Conservation (phyloP, 2,329 filamentous ascomycete species). For the Botrytis tulipae region DNA sequence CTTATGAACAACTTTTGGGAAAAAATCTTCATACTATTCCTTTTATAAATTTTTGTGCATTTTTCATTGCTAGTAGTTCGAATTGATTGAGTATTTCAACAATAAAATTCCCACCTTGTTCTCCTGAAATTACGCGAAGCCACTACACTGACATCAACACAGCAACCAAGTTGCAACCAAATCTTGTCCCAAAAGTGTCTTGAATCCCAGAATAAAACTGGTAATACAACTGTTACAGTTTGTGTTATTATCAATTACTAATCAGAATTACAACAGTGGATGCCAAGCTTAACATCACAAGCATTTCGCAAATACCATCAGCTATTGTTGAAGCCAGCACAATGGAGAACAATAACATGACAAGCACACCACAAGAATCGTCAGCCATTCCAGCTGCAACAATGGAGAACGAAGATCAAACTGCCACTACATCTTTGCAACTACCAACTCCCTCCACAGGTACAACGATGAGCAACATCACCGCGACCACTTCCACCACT, state of each 20-base stretch:
- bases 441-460: neutral
- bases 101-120: neutral
- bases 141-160: neutral
- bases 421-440: neutral
- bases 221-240: neutral
- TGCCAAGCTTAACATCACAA: neutral
- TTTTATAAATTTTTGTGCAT: neutral
- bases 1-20: neutral
- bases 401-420: neutral
- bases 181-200: neutral
- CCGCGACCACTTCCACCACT: neutral
- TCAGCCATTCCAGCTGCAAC: neutral
- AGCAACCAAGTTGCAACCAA: neutral
- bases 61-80: neutral
- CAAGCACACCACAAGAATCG: neutral
- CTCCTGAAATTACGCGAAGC: neutral
- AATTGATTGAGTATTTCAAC: neutral
- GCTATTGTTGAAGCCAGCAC: neutral
- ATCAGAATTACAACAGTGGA: neutral
- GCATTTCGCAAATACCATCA: neutral
- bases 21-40: neutral
- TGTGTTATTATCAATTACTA: neutral
- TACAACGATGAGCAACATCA: neutral
- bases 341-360: neutral
- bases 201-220: neutral